phyloP scores from a whole-genome alignment of 495 filamentous ascomycete species.

The Xylaria nigripes region DNA sequence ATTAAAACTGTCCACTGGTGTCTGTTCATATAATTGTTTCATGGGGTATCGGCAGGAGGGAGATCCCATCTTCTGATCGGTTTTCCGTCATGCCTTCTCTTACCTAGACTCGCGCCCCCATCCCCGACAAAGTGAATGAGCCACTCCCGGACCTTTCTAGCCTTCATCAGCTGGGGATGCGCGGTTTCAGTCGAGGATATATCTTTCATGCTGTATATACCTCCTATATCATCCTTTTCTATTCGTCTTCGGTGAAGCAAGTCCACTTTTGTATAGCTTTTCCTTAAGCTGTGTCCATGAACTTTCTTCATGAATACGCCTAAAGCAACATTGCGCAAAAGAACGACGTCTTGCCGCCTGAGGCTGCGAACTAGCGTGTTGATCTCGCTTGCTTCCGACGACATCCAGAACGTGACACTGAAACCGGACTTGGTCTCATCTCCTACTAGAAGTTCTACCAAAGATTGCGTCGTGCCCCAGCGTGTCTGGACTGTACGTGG shows the following conservation, averaged over 20 bases:
- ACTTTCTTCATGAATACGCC: conserved; percentile 63
- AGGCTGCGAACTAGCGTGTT: conserved; percentile 44
- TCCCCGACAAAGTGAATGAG: conserved; percentile 59
- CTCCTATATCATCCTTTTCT: conserved; percentile 34
- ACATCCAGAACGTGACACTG: conserved; percentile 75
- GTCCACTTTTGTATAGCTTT: conserved; percentile 61
- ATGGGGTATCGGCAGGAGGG: conserved; percentile 23
- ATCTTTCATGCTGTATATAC: conserved; percentile 36
- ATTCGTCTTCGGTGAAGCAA: conserved; percentile 50
- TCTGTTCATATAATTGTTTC: background rate
- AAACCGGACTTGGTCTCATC: conserved; percentile 83
- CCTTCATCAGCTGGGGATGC: conserved; percentile 53
- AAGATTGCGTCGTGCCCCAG: conserved; percentile 48
- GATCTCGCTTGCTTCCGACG: conserved; percentile 24
- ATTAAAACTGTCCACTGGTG: too few species aligned
- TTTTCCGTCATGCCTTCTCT: conserved; percentile 19
- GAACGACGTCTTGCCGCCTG: conserved; percentile 62
- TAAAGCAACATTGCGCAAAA: conserved; percentile 70
- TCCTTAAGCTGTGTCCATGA: conserved; percentile 66
- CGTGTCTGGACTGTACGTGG: conserved; percentile 49
- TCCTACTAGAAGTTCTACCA: conserved; percentile 73
- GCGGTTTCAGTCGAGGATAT: conserved; percentile 20
- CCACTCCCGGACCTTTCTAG: conserved; percentile 64
- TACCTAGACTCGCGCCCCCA: conserved; percentile 18
- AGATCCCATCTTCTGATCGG: conserved; percentile 22